Evolutionary conservation across 2,329 filamentous ascomycete genomes (phyloP), one percentile per base, ranked within the genome.

Genomic region (Clarireedia homoeocarpa): DNA sequence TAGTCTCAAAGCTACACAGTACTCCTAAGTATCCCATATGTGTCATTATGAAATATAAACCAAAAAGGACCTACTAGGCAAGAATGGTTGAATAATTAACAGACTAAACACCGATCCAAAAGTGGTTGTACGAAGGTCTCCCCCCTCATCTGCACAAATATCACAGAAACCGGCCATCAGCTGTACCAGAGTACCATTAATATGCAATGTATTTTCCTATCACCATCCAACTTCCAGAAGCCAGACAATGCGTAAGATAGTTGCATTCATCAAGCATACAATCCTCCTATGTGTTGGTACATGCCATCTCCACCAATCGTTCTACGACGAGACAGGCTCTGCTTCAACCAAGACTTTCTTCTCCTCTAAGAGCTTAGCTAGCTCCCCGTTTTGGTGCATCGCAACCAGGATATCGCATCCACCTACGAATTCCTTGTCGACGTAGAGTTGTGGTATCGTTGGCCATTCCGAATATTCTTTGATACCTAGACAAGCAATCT

Each of bases 391-490:
- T 74, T 96, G 89, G 75, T 97, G 92, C 94, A 99, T 97, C 2
- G 86, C 88, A 71, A 97, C 86, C 65, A 99, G 73, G 62, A 99
- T 99, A 72, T 99, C 94, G 71, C 91, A 96, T n/a, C 94, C 94
- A 55, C 94, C 94, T 48, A 99, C 79, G 70, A 99, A 99, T 71
- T 99, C 92, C 75, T 92, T 92, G 61, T 95, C 84, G 51, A 99
- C 79, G 73, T 97, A 99, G 17, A 99, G 80, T 73, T 99, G 94
- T 6, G 94, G 94, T 70, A 99, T 97, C 20, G 94, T 99, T 14
- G 94, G 94, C 94, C 94, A 99, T 71, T 97, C 94, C 1, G 91
- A 96, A 78, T 94, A 99, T 74, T 99, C 92, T 76, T 99, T 99
- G 76, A 99, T 96, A 52, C 94, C 92, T 91, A 46, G 23, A 12